These are phyloP conservation scores for Hippophae tibetana DNA, from an alignment of 306 rosid species.

Conservation along the genomic window DNA sequence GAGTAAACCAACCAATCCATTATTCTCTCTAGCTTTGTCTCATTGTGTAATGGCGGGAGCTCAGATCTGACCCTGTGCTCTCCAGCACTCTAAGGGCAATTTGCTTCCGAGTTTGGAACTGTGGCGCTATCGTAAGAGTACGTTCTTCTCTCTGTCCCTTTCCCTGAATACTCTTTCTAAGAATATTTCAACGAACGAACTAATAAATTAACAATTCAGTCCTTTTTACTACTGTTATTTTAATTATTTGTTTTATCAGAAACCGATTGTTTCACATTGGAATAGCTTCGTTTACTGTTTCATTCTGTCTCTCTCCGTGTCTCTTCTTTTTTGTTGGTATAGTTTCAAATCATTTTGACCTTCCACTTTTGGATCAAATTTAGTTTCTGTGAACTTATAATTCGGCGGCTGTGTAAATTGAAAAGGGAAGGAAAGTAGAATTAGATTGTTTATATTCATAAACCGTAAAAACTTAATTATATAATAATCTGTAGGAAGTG, in stretches of 20 bases:
- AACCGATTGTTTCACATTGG: slow-evolving; percentile 9
- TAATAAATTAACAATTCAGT: neutral
- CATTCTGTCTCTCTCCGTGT: neutral
- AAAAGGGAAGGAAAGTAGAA: too few relatives aligned
- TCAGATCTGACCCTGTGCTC: slow-evolving; percentile 34
- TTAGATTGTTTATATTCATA: too few relatives aligned
- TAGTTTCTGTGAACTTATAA: too few relatives aligned
- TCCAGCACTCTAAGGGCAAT: slow-evolving; percentile 7
- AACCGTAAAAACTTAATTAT: too few relatives aligned
- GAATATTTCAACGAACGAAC: neutral
- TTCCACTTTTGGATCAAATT: too few relatives aligned
- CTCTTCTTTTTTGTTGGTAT: too few relatives aligned
- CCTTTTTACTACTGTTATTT: neutral
- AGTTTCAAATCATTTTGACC: too few relatives aligned
- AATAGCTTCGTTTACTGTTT: neutral
- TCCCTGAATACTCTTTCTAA: neutral
- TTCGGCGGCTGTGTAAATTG: too few relatives aligned
- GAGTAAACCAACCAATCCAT: slow-evolving; percentile 24
- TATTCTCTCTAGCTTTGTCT: slow-evolving; percentile 1
- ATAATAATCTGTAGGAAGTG: too few relatives aligned
- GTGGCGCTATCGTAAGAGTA: slow-evolving; percentile 14
- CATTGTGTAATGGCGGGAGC: slow-evolving; percentile 2
- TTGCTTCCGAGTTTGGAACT: neutral
- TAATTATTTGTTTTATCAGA: neutral
- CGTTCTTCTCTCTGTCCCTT: slow-evolving; percentile 15